Evolutionary conservation across 768 basidiomycete genomes (phyloP).

Genomic region (Kwoniella sp.): DNA sequence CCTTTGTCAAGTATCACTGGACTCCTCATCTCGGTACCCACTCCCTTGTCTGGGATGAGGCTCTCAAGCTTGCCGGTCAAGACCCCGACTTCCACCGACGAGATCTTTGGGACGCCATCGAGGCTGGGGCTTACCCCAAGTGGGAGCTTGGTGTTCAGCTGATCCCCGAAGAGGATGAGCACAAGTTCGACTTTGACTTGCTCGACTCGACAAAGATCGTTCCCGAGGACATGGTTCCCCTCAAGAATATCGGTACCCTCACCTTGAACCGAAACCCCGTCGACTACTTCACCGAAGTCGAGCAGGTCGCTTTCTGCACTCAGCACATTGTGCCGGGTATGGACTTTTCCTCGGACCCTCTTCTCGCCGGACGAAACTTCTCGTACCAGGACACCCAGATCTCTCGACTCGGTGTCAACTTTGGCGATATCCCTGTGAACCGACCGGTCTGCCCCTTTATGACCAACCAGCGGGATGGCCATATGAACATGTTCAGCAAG

Average conservation of each 20-base stretch:
- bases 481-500: slow-evolving; percentile 57
- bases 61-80: slow-evolving; percentile 71
- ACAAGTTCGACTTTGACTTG: slow-evolving; percentile 71
- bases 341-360: slow-evolving; percentile 57
- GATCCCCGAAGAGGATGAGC: slow-evolving; percentile 70
- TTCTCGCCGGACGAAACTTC: slow-evolving; percentile 69
- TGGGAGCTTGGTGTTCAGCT: slow-evolving; percentile 79
- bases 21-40: slow-evolving; percentile 82
- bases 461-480: slow-evolving; percentile 57
- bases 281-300: slow-evolving; percentile 77
- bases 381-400: slow-evolving; percentile 72
- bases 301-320: slow-evolving; percentile 89
- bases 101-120: slow-evolving; percentile 81
- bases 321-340: slow-evolving; percentile 61
- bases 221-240: slow-evolving; percentile 77
- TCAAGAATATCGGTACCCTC: slow-evolving; percentile 75
- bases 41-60: slow-evolving; percentile 85
- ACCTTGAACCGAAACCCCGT: slow-evolving; percentile 58
- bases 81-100: slow-evolving; percentile 91
- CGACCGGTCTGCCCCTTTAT: slow-evolving; percentile 55
- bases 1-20: slow-evolving; percentile 89
- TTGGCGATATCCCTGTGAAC: slow-evolving; percentile 71
- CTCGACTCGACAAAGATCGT: slow-evolving; percentile 59
- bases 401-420: slow-evolving; percentile 77
- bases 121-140: slow-evolving; percentile 68